These are phyloP conservation scores for Syncephalastrum monosporum DNA, from an alignment of 371 early-diverging fungal species.

Conservation along the genomic window DNA sequence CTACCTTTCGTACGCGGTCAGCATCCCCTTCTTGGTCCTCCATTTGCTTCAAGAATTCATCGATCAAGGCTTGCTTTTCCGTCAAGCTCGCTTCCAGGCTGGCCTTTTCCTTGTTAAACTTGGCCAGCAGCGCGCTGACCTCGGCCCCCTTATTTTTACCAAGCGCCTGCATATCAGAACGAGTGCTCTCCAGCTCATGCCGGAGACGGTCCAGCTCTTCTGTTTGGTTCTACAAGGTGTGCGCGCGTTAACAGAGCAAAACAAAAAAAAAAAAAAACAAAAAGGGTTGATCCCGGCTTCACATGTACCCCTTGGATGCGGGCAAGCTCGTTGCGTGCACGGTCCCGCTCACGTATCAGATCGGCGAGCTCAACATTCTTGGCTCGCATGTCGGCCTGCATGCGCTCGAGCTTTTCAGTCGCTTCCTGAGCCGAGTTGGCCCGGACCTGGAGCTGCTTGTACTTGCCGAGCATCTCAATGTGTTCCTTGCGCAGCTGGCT, in stretches of 20 bases:
- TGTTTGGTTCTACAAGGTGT: conserved; percentile 53
- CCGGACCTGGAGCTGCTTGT: conserved; percentile 76
- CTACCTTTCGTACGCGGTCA: conserved; percentile 53
- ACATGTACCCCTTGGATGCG: conserved; percentile 49
- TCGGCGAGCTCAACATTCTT: conserved; percentile 82
- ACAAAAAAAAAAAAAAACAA: no score
- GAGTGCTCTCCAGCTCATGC: conserved; percentile 73
- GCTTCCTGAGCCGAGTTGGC: conserved; percentile 79
- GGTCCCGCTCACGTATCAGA: conserved; percentile 79
- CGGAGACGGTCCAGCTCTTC: conserved; percentile 80
- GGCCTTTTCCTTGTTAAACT: conserved; percentile 78
- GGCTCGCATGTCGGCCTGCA: conserved; percentile 74
- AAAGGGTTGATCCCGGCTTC: background rate
- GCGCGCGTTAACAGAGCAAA: no score
- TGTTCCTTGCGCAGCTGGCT: conserved; percentile 95
- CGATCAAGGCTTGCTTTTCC: conserved; percentile 44
- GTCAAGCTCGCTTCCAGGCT: conserved; percentile 67
- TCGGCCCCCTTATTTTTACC: conserved; percentile 77
- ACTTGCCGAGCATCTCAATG: conserved; percentile 86
- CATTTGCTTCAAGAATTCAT: conserved; percentile 63
- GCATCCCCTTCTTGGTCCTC: conserved; percentile 67
- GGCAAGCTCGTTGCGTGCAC: conserved; percentile 71
- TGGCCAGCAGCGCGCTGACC: conserved; percentile 69
- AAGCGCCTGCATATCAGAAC: conserved; percentile 73
- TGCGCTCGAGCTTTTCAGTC: conserved; percentile 67